Evolutionary conservation across 768 basidiomycete species (phyloP), one percentile per base, ranked within the genome.

Genomic region (Melanogaster broomeanus): DNA sequence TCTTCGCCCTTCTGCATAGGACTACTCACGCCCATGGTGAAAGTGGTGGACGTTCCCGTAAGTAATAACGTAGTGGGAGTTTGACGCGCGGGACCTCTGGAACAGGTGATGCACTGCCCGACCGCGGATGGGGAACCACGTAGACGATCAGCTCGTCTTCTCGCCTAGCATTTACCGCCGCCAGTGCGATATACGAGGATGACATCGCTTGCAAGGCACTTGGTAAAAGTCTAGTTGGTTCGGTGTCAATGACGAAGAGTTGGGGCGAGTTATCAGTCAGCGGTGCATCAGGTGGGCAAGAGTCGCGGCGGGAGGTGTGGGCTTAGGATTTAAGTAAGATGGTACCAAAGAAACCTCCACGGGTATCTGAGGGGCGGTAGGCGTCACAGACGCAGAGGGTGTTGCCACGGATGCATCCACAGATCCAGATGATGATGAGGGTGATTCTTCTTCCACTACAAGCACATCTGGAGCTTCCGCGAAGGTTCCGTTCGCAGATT

Each of bases 81-180:
- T 49, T 42, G 45, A 59, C 54, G 9, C 49, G 51, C 2, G 60
- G 59, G 6, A 55, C 18, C 37, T 49, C 9, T 10, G 60, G 44
- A 6, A 41, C 2, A 39, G 62, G 63, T 4, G 65, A 55, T 24
- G 28, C 40, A 24, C 52, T 47, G 3, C 48, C 45, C 3, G 59
- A 59, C 1, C 85, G 80, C 5, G 88, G 88, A 60, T 87, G 80
- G 0, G 89, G 88, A 0, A 87, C 87, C 22, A 83, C 84, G 61
- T 90, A 90, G 10, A 91, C 88, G 48, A 91, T 90, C 4, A 80
- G 62, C 49, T 91, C 89, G 18, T 87, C 85, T 27, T 83, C 8
- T 64, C 68, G 1, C 63, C 68, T 22, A 58, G 52, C 1, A 33
- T 53, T 30, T 48, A 47, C 54, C 60, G 10, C 55, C 49, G 1